Conservation (phyloP, 179 eudicot genomes). For the Actinidia polygama region DNA sequence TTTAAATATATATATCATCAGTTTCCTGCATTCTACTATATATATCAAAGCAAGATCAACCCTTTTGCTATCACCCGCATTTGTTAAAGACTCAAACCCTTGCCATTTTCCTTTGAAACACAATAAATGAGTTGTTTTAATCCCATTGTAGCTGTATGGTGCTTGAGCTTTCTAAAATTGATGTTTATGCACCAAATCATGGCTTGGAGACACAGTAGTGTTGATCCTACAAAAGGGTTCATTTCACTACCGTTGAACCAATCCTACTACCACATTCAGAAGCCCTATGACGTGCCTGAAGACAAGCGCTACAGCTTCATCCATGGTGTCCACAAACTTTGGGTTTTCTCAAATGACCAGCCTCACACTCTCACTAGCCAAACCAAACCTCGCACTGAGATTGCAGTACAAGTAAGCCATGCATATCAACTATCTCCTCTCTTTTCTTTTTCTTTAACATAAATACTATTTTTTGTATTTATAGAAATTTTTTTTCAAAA, state of each 20-base stretch:
- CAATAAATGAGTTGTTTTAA: no score
- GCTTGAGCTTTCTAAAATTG: background rate
- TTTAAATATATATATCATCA: no score
- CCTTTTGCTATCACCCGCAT: background rate
- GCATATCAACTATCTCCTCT: no score
- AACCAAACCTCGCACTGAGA: slow-evolving; percentile 25
- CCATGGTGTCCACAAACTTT: slow-evolving; percentile 17
- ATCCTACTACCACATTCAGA: slow-evolving; percentile 26
- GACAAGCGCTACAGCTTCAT: slow-evolving; percentile 28
- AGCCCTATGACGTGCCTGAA: slow-evolving; percentile 24
- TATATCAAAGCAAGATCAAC: background rate
- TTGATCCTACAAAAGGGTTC: slow-evolving; percentile 24
- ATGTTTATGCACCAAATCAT: background rate
- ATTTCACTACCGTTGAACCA: slow-evolving; percentile 23
- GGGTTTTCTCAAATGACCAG: slow-evolving; percentile 26
- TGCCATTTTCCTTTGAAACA: background rate
- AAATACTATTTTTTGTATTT: no score
- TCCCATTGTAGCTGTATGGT: background rate
- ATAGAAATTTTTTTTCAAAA: no score
- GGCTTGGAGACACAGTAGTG: background rate
- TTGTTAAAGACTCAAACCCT: background rate
- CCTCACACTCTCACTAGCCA: slow-evolving; percentile 27
- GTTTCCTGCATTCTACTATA: background rate
- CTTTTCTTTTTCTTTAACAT: no score
- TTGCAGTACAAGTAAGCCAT: slow-evolving; percentile 16